Percentiles rank a stretch among this genome's conserved stretches.
These are phyloP conservation scores for Leptosphaerulina australis DNA, from an alignment of 2,329 filamentous ascomycete genomes.

Conservation along the genomic window DNA sequence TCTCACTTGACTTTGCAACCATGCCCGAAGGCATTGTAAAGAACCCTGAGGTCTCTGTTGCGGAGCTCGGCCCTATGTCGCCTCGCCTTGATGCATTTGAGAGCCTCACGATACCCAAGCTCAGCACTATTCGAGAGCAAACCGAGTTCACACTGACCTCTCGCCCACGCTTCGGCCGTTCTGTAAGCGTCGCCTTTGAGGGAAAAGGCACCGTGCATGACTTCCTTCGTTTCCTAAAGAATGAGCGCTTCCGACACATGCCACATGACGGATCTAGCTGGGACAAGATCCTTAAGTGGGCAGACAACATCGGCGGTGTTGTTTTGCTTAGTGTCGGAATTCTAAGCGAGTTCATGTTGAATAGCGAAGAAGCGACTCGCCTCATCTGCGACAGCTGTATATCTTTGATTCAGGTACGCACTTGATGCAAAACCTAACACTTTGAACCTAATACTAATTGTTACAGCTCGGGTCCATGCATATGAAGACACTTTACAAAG, in stretches of 20 bases:
- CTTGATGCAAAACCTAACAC: background rate
- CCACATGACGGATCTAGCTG: slow-evolving; percentile 49
- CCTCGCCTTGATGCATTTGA: slow-evolving; percentile 20
- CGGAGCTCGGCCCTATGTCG: slow-evolving; percentile 17
- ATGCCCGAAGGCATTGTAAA: slow-evolving; percentile 14
- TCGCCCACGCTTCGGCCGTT: slow-evolving; percentile 20
- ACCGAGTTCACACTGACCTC: slow-evolving; percentile 15
- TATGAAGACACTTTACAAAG: slow-evolving; percentile 24
- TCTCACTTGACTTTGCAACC: slow-evolving; percentile 14
- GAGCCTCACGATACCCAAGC: slow-evolving; percentile 21
- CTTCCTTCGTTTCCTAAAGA: slow-evolving; percentile 45
- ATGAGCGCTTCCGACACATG: slow-evolving; percentile 47
- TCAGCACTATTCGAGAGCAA: slow-evolving; percentile 17
- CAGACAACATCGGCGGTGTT: slow-evolving; percentile 49
- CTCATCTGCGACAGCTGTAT: slow-evolving; percentile 53
- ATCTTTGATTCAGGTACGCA: slow-evolving; percentile 51
- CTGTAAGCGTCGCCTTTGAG: slow-evolving; percentile 29
- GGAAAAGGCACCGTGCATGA: slow-evolving; percentile 29
- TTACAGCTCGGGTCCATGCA: slow-evolving; percentile 24
- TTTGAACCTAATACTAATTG: background rate
- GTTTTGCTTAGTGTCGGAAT: slow-evolving; percentile 42
- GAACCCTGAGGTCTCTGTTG: slow-evolving; percentile 8
- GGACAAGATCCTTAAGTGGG: slow-evolving; percentile 51
- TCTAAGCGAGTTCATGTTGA: slow-evolving; percentile 40
- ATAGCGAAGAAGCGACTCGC: slow-evolving; percentile 46